These are phyloP conservation scores for Monosporozyma aerobia DNA, from an alignment of 805 yeast species.

Conservation along the genomic window DNA sequence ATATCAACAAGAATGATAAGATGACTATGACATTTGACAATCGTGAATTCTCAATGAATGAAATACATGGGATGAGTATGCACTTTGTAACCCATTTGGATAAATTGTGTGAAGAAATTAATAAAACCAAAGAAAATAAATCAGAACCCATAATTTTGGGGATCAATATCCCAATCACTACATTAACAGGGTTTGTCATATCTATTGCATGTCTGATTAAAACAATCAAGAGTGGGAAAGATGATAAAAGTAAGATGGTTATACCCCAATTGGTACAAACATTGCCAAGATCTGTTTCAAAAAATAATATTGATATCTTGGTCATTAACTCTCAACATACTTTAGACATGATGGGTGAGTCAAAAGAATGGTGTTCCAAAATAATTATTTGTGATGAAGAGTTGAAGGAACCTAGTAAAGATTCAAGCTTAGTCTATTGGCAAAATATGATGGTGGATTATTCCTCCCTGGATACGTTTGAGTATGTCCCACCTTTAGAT, in stretches of 20 bases:
- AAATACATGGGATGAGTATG: constrained; percentile 21
- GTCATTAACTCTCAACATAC: constrained; percentile 25
- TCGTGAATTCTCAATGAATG: constrained; percentile 4
- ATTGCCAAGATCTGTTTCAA: constrained; percentile 21
- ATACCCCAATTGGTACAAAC: constrained; percentile 34
- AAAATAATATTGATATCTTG: constrained; percentile 23
- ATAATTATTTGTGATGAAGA: constrained; percentile 27
- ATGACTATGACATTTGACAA: neutral
- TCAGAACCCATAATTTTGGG: constrained; percentile 15
- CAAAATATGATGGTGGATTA: constrained; percentile 11
- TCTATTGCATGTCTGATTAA: constrained; percentile 38
- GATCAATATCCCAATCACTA: constrained; percentile 22
- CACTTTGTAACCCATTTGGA: constrained; percentile 6
- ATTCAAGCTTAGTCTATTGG: constrained; percentile 21
- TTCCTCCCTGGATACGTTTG: constrained; percentile 15
- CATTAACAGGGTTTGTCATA: constrained; percentile 31
- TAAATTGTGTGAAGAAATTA: constrained; percentile 6
- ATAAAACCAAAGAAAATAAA: neutral
- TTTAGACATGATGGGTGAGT: constrained; percentile 15
- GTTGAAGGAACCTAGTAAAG: neutral
- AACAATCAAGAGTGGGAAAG: constrained; percentile 19
- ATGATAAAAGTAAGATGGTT: neutral
- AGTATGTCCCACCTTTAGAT: constrained; percentile 26
- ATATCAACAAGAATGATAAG: constrained; percentile 13
- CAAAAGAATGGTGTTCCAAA: constrained; percentile 25